Conservation (phyloP, 495 filamentous ascomycete genomes). For the Penicillium ochrochloron region DNA sequence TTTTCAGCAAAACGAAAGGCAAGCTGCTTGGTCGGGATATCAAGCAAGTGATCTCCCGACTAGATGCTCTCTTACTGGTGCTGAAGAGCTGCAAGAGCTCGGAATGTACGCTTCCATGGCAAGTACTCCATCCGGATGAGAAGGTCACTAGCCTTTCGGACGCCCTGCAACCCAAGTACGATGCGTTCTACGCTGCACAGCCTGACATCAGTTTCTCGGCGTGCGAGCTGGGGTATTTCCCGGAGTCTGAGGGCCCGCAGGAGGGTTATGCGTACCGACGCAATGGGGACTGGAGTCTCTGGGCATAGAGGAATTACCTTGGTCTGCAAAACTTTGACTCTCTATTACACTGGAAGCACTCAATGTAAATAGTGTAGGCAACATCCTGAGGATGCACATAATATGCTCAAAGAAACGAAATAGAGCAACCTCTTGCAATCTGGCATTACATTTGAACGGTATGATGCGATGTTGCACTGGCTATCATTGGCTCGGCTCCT, state of each 20-base stretch:
- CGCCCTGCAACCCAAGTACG: slow-evolving; percentile 53
- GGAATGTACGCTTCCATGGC: slow-evolving; percentile 59
- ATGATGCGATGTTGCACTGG: too few relatives aligned
- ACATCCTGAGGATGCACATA: too few relatives aligned
- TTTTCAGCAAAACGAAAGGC: slow-evolving; percentile 34
- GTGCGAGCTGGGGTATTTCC: slow-evolving; percentile 60
- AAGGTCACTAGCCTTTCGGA: slow-evolving; percentile 40
- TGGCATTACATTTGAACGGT: too few relatives aligned
- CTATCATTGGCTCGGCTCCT: too few relatives aligned
- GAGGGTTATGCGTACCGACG: not conserved
- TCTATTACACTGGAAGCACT: not conserved
- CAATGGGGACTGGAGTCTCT: not conserved
- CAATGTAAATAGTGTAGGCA: not conserved
- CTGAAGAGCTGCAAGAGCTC: slow-evolving; percentile 62
- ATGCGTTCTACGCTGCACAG: slow-evolving; percentile 61
- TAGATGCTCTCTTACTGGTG: slow-evolving; percentile 63
- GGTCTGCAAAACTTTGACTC: not conserved
- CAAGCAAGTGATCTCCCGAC: slow-evolving; percentile 49
- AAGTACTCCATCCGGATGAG: slow-evolving; percentile 56
- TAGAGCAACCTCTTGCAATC: too few relatives aligned
- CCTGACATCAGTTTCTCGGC: slow-evolving; percentile 57
- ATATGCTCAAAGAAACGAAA: too few relatives aligned
- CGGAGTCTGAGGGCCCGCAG: not conserved
- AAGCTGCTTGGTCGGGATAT: slow-evolving; percentile 32
- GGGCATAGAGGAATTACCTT: not conserved